Conservation (phyloP, 768 basidiomycete genomes). For the Lentinula detonsa region DNA sequence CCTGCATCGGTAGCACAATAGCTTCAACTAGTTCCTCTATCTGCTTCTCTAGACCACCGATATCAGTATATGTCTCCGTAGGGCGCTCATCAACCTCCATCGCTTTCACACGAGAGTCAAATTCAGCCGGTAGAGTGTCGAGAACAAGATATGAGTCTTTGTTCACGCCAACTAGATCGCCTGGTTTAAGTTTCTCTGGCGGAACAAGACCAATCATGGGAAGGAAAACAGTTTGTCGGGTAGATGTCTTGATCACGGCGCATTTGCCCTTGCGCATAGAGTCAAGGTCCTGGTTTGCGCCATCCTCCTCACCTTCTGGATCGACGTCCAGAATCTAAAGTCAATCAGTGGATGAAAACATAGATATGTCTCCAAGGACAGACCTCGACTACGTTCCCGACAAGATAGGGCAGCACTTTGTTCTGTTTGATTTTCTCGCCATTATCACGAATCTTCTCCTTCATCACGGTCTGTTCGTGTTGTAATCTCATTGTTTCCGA, state of each 20-base stretch:
- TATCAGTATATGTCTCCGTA: constrained; percentile 95
- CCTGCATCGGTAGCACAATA: constrained; percentile 97
- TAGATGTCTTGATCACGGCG: constrained; percentile 98
- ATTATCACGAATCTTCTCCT: constrained; percentile 97
- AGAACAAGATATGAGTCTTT: constrained; percentile 98
- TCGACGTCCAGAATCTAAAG: constrained; percentile 88
- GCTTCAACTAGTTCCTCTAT: constrained; percentile 98
- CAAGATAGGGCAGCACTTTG: constrained; percentile 96
- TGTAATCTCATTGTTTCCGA: constrained; percentile 88
- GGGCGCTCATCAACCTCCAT: constrained; percentile 99
- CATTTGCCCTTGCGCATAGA: constrained; percentile 97
- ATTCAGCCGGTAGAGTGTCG: constrained; percentile 94
- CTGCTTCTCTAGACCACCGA: constrained; percentile 98
- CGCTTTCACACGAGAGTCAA: constrained; percentile 96
- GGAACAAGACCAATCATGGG: constrained; percentile 97
- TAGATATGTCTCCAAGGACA: constrained; percentile 11
- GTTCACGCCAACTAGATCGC: constrained; percentile 97
- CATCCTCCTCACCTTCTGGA: constrained; percentile 89
- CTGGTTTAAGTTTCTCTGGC: constrained; percentile 80
- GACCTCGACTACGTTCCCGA: constrained; percentile 97
- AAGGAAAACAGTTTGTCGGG: constrained; percentile 96
- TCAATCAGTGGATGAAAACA: background rate
- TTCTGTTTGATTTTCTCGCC: constrained; percentile 99
- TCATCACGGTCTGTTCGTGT: constrained; percentile 95
- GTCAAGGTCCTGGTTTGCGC: constrained; percentile 92